Evolutionary conservation across 192 early-diverging fungal species (phyloP).

Genomic region (Coemansia javaensis): DNA sequence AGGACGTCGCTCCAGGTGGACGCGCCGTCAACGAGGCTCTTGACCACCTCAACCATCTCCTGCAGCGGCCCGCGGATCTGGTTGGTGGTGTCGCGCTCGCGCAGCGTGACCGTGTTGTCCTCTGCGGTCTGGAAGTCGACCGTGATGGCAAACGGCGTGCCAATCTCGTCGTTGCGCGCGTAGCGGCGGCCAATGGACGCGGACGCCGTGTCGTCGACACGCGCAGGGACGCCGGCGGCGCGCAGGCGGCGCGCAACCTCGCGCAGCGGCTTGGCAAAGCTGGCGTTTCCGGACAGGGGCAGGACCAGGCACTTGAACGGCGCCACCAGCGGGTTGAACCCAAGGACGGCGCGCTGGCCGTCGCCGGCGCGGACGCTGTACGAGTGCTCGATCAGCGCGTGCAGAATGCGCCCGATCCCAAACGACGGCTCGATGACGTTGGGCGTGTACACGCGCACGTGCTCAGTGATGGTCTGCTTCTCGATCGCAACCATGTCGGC

Average conservation of each 20-base stretch:
- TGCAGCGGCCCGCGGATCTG: slow-evolving; percentile 83
- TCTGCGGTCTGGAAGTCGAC: slow-evolving; percentile 97
- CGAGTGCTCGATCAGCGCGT: slow-evolving; percentile 92
- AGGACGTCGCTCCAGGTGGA: slow-evolving; percentile 70
- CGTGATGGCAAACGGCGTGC: slow-evolving; percentile 95
- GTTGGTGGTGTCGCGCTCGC: slow-evolving; percentile 93
- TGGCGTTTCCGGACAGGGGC: slow-evolving; percentile 76
- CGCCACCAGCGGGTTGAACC: slow-evolving; percentile 87
- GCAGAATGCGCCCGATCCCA: slow-evolving; percentile 96
- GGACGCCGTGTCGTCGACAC: slow-evolving; percentile 82
- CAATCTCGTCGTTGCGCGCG: slow-evolving; percentile 96
- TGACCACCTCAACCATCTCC: slow-evolving; percentile 68
- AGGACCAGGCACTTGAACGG: slow-evolving; percentile 93
- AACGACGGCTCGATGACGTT: slow-evolving; percentile 99
- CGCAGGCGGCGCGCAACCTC: slow-evolving; percentile 68
- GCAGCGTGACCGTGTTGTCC: slow-evolving; percentile 89
- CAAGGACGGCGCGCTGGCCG: slow-evolving; percentile 83
- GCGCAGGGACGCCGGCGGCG: slow-evolving; percentile 67
- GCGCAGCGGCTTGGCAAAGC: slow-evolving; percentile 67
- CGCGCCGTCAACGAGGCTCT: slow-evolving; percentile 65
- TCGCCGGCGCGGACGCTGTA: slow-evolving; percentile 87
- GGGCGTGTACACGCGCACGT: slow-evolving; percentile 90
- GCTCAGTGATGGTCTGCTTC: slow-evolving; percentile 37
- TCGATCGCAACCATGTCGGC: slow-evolving; percentile 47
- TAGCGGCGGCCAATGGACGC: slow-evolving; percentile 92